phyloP scores from a whole-genome alignment of 2,329 filamentous ascomycete species.

The Sarocladium kiliense region DNA sequence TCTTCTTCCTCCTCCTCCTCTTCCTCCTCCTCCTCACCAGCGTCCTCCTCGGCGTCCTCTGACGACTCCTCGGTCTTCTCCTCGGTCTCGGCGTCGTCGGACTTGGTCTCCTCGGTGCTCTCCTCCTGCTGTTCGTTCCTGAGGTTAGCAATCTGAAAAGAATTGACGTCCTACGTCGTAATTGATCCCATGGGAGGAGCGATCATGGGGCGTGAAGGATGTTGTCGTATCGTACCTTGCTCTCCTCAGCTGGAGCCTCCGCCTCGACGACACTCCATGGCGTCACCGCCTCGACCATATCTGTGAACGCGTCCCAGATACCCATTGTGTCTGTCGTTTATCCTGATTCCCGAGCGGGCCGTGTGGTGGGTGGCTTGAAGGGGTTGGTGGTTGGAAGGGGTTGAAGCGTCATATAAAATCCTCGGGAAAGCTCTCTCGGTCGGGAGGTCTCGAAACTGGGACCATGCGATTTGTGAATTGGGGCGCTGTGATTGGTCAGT shows the following conservation, averaged over 20 bases:
- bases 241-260: slow-evolving; percentile 59
- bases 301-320: slow-evolving; percentile 60
- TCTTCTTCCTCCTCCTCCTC: slow-evolving; percentile 64
- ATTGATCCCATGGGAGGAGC: too few relatives aligned
- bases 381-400: not conserved
- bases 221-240: slow-evolving; percentile 45
- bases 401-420: slow-evolving; percentile 9
- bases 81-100: slow-evolving; percentile 22
- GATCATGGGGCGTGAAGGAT: too few relatives aligned
- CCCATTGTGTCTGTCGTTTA: slow-evolving; percentile 47
- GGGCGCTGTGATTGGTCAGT: slow-evolving; percentile 39
- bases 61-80: slow-evolving; percentile 25
- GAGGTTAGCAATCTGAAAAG: too few relatives aligned
- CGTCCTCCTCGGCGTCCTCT: slow-evolving; percentile 39
- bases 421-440: slow-evolving; percentile 25
- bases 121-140: slow-evolving; percentile 33
- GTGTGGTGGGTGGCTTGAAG: not conserved
- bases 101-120: slow-evolving; percentile 49
- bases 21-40: slow-evolving; percentile 46
- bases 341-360: not conserved
- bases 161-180: too few relatives aligned
- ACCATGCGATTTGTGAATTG: slow-evolving; percentile 33
- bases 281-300: slow-evolving; percentile 59
- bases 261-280: slow-evolving; percentile 62
- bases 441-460: slow-evolving; percentile 5